Conservation (phyloP, 225 moss, liverwort and hornwort species). For the Anthoceros angustus region DNA sequence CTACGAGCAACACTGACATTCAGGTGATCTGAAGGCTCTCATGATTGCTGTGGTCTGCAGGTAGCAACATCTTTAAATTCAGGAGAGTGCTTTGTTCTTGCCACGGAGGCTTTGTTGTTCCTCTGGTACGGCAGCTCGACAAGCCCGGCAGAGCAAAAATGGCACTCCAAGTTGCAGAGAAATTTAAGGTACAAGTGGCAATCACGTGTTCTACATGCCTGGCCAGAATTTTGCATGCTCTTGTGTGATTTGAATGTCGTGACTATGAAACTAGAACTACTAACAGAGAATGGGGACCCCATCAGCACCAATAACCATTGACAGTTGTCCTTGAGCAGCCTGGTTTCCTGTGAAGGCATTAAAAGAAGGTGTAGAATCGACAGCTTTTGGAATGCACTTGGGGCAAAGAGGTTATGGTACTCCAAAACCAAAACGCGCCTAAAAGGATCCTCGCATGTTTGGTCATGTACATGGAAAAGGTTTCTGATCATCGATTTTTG, state of each 20-base stretch:
- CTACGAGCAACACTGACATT: too few species aligned
- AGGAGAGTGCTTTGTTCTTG: constrained; percentile 73
- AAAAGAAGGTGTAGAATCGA: constrained; percentile 80
- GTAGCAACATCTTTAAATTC: constrained; percentile 64
- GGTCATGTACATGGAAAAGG: constrained; percentile 48
- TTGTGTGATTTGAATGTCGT: neutral
- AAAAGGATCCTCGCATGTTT: constrained; percentile 66
- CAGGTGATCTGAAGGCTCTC: too few species aligned
- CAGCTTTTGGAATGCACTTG: constrained; percentile 82
- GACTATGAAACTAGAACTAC: constrained; percentile 1
- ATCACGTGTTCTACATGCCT: neutral
- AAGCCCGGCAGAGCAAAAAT: constrained; percentile 59
- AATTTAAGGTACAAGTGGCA: constrained; percentile 37
- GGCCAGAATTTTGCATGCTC: neutral
- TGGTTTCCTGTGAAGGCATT: constrained; percentile 47
- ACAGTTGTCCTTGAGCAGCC: constrained; percentile 23
- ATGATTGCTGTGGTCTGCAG: constrained; percentile 23
- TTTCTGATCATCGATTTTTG: constrained; percentile 17
- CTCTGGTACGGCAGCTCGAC: constrained; percentile 79
- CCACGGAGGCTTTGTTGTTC: constrained; percentile 56
- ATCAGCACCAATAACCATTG: neutral
- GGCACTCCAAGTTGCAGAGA: constrained; percentile 46
- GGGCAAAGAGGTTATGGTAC: constrained; percentile 69
- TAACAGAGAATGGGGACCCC: constrained; percentile 3
- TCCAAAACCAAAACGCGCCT: constrained; percentile 45